phyloP scores from a whole-genome alignment of 2,329 filamentous ascomycete species.

The Spiromastix sp. region DNA sequence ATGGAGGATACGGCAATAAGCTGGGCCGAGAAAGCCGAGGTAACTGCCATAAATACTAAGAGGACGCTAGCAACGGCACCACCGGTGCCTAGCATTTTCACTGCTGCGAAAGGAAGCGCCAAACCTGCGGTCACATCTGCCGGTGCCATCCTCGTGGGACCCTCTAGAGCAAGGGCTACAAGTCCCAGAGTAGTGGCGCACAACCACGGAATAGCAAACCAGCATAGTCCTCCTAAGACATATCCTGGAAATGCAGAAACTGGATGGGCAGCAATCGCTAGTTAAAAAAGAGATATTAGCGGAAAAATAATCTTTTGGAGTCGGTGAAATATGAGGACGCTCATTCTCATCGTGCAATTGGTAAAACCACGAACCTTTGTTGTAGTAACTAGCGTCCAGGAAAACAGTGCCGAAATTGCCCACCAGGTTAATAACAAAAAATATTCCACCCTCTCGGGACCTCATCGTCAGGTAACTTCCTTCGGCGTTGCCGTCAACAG shows the following conservation, averaged over 20 bases:
- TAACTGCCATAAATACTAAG: slow-evolving; percentile 85
- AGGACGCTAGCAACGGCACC: slow-evolving; percentile 70
- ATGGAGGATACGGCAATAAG: slow-evolving; percentile 82
- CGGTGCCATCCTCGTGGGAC: slow-evolving; percentile 59
- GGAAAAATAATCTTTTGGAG: no score
- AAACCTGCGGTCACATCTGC: slow-evolving; percentile 72
- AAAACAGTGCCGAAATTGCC: slow-evolving; percentile 69
- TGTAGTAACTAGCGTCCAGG: slow-evolving; percentile 78
- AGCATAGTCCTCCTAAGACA: slow-evolving; percentile 72
- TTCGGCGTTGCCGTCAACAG: slow-evolving; percentile 66
- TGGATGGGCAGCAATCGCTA: slow-evolving; percentile 75
- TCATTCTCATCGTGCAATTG: no score
- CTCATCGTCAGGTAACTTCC: slow-evolving; percentile 84
- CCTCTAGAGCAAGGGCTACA: slow-evolving; percentile 68
- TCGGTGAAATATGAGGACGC: no score
- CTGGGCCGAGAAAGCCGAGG: slow-evolving; percentile 70
- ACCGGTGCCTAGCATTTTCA: slow-evolving; percentile 70
- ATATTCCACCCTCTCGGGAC: slow-evolving; percentile 69
- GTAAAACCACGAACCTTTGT: slow-evolving; percentile 46
- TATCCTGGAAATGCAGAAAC: slow-evolving; percentile 82
- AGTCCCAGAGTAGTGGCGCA: slow-evolving; percentile 83
- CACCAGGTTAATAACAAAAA: slow-evolving; percentile 85
- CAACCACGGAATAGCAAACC: slow-evolving; percentile 91
- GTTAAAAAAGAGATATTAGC: no score
- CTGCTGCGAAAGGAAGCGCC: slow-evolving; percentile 74